Conservation (phyloP, 495 filamentous ascomycete genomes). For the Penicillium canescens region DNA sequence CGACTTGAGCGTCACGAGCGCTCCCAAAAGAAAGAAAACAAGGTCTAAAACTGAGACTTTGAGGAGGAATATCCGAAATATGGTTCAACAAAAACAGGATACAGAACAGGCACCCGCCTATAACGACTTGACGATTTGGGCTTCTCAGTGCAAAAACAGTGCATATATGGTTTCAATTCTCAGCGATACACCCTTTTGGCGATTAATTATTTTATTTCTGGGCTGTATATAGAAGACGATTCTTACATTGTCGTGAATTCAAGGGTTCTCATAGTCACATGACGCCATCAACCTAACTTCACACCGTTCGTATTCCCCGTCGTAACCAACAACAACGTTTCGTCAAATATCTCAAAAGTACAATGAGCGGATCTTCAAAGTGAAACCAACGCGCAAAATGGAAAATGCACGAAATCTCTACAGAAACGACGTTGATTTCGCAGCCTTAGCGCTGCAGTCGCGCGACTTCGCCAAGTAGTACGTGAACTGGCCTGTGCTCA, state of each 20-base stretch:
- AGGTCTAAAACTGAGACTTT: not conserved
- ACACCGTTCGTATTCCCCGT: not conserved
- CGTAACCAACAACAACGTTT: not conserved
- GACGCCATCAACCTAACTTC: not conserved
- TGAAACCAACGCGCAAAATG: slow-evolving; percentile 14
- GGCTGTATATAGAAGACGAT: slow-evolving; percentile 6
- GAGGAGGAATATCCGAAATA: not conserved
- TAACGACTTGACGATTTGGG: slow-evolving; percentile 22
- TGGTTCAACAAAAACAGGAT: not conserved
- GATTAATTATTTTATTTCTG: not conserved
- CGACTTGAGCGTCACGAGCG: slow-evolving; percentile 29
- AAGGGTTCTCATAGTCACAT: slow-evolving; percentile 1
- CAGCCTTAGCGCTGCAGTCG: slow-evolving; percentile 55
- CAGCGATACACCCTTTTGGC: not conserved
- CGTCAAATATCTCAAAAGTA: not conserved
- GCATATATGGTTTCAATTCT: slow-evolving; percentile 10
- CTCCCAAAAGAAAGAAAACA: slow-evolving; percentile 14
- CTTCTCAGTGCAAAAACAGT: slow-evolving; percentile 3
- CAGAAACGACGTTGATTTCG: slow-evolving; percentile 63
- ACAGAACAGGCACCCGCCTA: slow-evolving; percentile 3
- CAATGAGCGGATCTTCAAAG: not conserved
- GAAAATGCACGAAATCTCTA: slow-evolving; percentile 48
- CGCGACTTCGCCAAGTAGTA: slow-evolving; percentile 59
- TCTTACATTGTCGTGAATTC: not conserved
- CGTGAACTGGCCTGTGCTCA: slow-evolving; percentile 10